Base-by-base conservation (phyloP, 208 protist species). In the Kentomonas sorsogonicus region DNA sequence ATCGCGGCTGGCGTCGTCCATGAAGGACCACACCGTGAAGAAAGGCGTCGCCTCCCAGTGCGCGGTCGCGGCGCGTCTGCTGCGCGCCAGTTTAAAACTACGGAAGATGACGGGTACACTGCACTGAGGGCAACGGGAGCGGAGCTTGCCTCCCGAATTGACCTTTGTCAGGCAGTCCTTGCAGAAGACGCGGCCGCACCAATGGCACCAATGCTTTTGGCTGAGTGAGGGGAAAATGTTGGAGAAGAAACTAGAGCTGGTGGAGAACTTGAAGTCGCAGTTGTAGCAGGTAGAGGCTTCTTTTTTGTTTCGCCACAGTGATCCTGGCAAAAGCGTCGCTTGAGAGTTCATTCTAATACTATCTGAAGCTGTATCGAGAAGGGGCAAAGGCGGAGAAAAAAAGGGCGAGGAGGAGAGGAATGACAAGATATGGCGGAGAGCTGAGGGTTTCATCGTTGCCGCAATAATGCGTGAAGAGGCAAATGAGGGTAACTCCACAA, bases 121-220 rank as follows among this genome's bases (percentile, higher is more conserved):
- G 59, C 86, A 93, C 11, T 47, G 33, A 47, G 74, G 87, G 53
- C 86, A 93, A 20, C 75, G 66, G 2, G 78, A 78, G 16, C 67
- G 27, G 11, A 58, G 26, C 50, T 58, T 47, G 7, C 58, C 62
- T 16, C 55, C 45, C 25, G 27, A 4, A 0, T 57, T 11, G 27
- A 30, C 63, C 6, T 54, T 56, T 10, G 82, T 78, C 26, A 80
- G 78, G 39, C 88, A 95, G 11, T 59, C 27, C 16, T 74, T 66
- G 60, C 84, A 94, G 59, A 86, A 94, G 25, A 91, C 68, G 34
- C 56, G 53, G 0, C 88, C 88, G 57, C 88, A 94, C 78, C 74
- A 91, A 2, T 79, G 74, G 53, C 88, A 94, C 69, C 91, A 79
- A 33, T 94, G 83, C 50, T 77, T 76, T 0, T 47, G 45, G 44